phyloP scores from a whole-genome alignment of 768 basidiomycete genomes.

The Mrakia gelida region DNA sequence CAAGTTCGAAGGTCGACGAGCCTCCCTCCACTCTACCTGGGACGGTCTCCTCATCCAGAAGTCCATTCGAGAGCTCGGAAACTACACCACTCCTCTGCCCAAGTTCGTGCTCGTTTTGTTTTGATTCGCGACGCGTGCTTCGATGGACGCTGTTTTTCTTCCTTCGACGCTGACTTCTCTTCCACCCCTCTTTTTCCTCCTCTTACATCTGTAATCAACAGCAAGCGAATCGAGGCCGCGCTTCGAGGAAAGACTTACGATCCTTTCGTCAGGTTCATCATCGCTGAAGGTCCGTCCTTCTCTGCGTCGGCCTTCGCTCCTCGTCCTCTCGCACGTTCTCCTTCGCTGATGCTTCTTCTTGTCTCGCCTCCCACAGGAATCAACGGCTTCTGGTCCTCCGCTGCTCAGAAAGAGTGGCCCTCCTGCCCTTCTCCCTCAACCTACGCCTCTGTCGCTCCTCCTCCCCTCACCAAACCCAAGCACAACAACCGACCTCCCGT shows the following conservation, averaged over 20 bases:
- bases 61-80: conserved; percentile 68
- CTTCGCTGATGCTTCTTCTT: no score
- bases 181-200: not conserved
- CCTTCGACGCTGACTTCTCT: not conserved
- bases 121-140: not conserved
- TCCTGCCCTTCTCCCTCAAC: conserved; percentile 29
- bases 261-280: conserved; percentile 65
- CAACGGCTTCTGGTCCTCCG: conserved; percentile 24
- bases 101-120: conserved; percentile 43
- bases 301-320: not conserved
- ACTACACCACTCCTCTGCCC: conserved; percentile 74
- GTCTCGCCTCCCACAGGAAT: conserved; percentile 12
- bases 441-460: not conserved
- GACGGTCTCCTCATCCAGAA: conserved; percentile 77
- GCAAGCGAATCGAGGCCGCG: conserved; percentile 57
- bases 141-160: no score
- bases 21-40: conserved; percentile 88
- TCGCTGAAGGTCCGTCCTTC: conserved; percentile 56
- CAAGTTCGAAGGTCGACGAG: conserved; percentile 60
- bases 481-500: conserved; percentile 16
- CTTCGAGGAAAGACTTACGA: conserved; percentile 55
- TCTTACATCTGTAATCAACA: conserved; percentile 28
- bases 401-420: conserved; percentile 33
- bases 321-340: not conserved
- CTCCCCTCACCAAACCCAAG: not conserved